Base-by-base conservation (phyloP, 1,284 basidiomycete species). In the Pterulicium gracile region DNA sequence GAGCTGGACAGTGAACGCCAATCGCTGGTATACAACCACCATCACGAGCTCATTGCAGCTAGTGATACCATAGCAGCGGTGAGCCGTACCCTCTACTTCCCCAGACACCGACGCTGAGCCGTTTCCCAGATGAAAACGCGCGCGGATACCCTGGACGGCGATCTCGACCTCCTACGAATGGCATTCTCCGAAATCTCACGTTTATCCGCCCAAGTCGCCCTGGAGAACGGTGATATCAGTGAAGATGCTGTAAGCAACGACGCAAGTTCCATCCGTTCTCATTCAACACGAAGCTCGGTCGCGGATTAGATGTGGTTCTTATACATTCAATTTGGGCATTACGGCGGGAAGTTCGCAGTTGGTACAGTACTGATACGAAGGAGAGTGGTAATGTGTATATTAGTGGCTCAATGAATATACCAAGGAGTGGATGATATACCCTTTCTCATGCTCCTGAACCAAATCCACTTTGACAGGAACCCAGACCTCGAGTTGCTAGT, bases 1-100 rank as follows among this genome's bases (percentile, higher is more conserved):
- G 79, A 93, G 53, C 66, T 95, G 3, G 89, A 94, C 49, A 81
- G 85, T 54, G 91, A 94, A 58, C 73, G 89, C 23, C 92, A 95
- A 60, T 87, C 86, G 17, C 67, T 95, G 32, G 92, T 95, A 2
- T 95, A 95, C 60, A 93, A 95, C 54, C 91, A 95, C 56, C 91
- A 95, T 57, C 90, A 93, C 54, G 91, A 95, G 56, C 78, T 95
- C 17, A 92, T 95, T 42, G 86, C 88, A 1, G 92, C 91, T 1
- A 89, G 85, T 52, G 89, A 92, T 56, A 95, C 92, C 3, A 94
- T 95, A 51, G 79, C 81, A 49, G 79, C 83, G 18, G 89, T 91
- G 64, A 39, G 79, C 60, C 12, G n/a, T 35, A 24, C n/a, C 17
- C 12, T 43, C 20, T 39, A 47, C 7, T 12, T 20, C 17, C 32